A percentile compares a stretch with the other conserved stretches of the same genome.
Evolutionary conservation across 1,284 basidiomycete genomes (phyloP).

Genomic region (Filobasidium uniguttulatum): DNA sequence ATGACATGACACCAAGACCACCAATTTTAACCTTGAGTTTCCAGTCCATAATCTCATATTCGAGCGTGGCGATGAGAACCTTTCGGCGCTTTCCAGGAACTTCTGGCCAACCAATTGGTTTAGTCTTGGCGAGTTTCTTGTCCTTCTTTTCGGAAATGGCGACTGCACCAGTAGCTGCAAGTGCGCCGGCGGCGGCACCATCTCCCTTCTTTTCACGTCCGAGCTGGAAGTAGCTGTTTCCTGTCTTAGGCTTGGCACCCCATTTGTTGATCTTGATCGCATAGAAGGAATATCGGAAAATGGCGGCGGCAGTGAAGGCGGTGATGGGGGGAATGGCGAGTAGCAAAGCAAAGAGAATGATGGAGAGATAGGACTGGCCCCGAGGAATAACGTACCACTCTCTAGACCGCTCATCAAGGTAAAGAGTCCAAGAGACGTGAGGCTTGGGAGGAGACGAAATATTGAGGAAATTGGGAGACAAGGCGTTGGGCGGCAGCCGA

Average conservation of each 20-base stretch:
- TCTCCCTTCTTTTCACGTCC: conserved; percentile 42
- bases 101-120: conserved; percentile 84
- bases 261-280: conserved; percentile 85
- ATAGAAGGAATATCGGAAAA: conserved; percentile 92
- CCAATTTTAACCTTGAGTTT: conserved; percentile 93
- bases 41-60: conserved; percentile 93
- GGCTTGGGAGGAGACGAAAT: conserved; percentile 47
- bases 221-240: conserved; percentile 38
- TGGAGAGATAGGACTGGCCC: conserved; percentile 62
- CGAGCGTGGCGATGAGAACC: conserved; percentile 76
- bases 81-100: conserved; percentile 74
- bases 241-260: conserved; percentile 52
- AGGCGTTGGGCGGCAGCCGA: conserved; percentile 73
- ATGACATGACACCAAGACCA: conserved; percentile 90
- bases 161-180: conserved; percentile 8
- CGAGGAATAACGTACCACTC: conserved; percentile 65
- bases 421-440: conserved; percentile 68
- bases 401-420: conserved; percentile 61
- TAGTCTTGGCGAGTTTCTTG: conserved; percentile 36
- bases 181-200: conserved; percentile 29
- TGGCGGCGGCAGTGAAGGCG: conserved; percentile 58
- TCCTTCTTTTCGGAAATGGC: conserved; percentile 50
- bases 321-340: conserved; percentile 70
- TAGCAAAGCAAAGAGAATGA: conserved; percentile 69
- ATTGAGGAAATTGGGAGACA: conserved; percentile 66